Percentiles rank a stretch among this genome's conserved stretches.
These are phyloP conservation scores for Lipomyces yamanashiensis DNA, from an alignment of 805 yeast species.

Conservation along the genomic window DNA sequence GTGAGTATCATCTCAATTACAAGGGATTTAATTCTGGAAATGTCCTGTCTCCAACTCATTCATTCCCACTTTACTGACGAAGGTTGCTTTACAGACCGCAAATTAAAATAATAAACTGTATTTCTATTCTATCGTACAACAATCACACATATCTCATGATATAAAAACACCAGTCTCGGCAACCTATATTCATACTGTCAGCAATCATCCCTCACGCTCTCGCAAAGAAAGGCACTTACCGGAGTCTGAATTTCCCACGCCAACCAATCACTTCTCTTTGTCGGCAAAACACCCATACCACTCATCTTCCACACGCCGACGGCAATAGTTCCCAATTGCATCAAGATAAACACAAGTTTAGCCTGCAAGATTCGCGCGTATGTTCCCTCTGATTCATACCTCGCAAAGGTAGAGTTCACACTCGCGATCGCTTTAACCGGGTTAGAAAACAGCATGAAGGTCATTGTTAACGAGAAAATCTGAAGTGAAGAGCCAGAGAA, in stretches of 20 bases:
- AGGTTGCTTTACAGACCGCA: too few species aligned
- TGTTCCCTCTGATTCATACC: constrained; percentile 42
- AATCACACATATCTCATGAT: not conserved
- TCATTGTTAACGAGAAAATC: constrained; percentile 88
- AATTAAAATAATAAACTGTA: not conserved
- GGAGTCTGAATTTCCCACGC: constrained; percentile 64
- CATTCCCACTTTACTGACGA: too few species aligned
- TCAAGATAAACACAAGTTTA: constrained; percentile 54
- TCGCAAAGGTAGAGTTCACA: constrained; percentile 60
- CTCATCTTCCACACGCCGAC: constrained; percentile 86
- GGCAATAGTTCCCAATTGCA: constrained; percentile 60
- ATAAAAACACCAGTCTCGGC: constrained; percentile 21
- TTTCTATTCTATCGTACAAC: constrained; percentile 1
- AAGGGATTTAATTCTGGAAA: too few species aligned
- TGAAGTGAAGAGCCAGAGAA: constrained; percentile 92
- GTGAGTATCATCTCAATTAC: too few species aligned
- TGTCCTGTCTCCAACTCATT: too few species aligned
- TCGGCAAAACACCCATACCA: constrained; percentile 89
- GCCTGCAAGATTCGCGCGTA: constrained; percentile 46
- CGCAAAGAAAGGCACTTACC: constrained; percentile 8
- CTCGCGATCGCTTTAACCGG: constrained; percentile 74
- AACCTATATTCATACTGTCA: not conserved
- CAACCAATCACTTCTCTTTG: constrained; percentile 86
- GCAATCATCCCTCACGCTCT: not conserved
- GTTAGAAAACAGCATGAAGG: constrained; percentile 76